phyloP scores from a whole-genome alignment of 2,329 filamentous ascomycete genomes.

The Madurella fahalii region DNA sequence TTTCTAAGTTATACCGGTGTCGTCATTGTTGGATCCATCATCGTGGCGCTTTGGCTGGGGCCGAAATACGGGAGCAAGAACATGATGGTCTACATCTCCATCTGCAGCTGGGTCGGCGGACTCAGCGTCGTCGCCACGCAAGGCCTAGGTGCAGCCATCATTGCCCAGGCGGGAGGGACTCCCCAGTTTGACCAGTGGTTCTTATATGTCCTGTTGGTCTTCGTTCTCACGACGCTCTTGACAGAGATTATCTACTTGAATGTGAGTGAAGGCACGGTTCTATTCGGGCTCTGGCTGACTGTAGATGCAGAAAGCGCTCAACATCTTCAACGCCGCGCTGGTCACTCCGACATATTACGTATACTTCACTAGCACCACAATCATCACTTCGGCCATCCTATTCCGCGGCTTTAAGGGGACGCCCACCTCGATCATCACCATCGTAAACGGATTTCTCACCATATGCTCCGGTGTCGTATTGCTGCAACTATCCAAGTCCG shows the following conservation, averaged over 20 bases:
- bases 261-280: conserved; percentile 54
- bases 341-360: conserved; percentile 99
- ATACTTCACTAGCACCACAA: conserved; percentile 93
- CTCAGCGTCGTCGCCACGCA: conserved; percentile 94
- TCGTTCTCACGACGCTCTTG: conserved; percentile 82
- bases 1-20: conserved; percentile 84
- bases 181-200: conserved; percentile 98
- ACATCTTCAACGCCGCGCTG: conserved; percentile 92
- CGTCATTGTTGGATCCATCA: conserved; percentile 66
- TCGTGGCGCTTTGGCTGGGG: conserved; percentile 74
- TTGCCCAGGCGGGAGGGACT: conserved; percentile 76
- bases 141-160: conserved; percentile 84
- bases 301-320: conserved; percentile 80
- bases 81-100: conserved; percentile 95
- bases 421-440: conserved; percentile 72
- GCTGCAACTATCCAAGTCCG: conserved; percentile 93
- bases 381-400: conserved; percentile 86
- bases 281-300: not conserved
- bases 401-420: conserved; percentile 94
- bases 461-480: conserved; percentile 92
- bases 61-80: conserved; percentile 92
- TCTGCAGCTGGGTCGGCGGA: conserved; percentile 92
- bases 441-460: conserved; percentile 87
- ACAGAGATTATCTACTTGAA: conserved; percentile 96
- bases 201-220: conserved; percentile 83